Percentiles rank a stretch among this genome's conserved stretches.
Conservation (phyloP, 2,329 filamentous ascomycete genomes). For the Colletotrichum gloeosporioides region DNA sequence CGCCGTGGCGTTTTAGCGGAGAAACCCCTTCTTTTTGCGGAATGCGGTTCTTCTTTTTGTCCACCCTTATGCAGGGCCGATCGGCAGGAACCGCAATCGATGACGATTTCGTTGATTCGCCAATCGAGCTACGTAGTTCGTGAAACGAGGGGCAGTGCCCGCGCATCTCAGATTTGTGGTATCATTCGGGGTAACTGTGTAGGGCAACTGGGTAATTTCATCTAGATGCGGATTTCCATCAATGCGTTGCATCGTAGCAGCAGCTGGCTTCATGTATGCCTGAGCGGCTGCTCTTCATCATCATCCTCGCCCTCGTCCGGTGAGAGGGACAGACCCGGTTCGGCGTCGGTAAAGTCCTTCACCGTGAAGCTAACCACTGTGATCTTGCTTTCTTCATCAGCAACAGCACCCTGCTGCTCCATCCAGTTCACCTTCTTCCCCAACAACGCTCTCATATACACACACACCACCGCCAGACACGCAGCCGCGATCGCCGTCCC, state of each 20-base stretch:
- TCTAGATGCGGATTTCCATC: neutral
- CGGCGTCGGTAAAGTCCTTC: neutral
- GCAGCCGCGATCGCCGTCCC: neutral
- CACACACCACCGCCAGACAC: neutral
- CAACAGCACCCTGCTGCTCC: constrained; percentile 5
- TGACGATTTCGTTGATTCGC: constrained; percentile 14
- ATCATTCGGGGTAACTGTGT: neutral
- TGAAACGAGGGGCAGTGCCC: neutral
- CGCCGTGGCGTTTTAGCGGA: neutral
- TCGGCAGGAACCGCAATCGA: constrained; percentile 16
- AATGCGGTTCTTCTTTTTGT: neutral
- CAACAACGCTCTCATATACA: neutral
- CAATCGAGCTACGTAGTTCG: neutral
- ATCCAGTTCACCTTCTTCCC: constrained; percentile 2
- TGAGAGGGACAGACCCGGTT: neutral
- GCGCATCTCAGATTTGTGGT: neutral
- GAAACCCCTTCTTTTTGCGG: neutral
- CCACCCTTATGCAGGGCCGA: neutral
- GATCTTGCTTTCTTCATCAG: neutral
- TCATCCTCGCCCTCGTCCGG: neutral
- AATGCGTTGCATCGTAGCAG: neutral
- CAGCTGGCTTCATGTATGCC: rapidly evolving
- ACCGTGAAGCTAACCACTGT: neutral
- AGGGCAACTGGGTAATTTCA: neutral
- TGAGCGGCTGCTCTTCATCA: neutral